Percentiles rank a stretch among this genome's conserved stretches.
Conservation (phyloP, 805 yeast species). For the Candida piceae region DNA sequence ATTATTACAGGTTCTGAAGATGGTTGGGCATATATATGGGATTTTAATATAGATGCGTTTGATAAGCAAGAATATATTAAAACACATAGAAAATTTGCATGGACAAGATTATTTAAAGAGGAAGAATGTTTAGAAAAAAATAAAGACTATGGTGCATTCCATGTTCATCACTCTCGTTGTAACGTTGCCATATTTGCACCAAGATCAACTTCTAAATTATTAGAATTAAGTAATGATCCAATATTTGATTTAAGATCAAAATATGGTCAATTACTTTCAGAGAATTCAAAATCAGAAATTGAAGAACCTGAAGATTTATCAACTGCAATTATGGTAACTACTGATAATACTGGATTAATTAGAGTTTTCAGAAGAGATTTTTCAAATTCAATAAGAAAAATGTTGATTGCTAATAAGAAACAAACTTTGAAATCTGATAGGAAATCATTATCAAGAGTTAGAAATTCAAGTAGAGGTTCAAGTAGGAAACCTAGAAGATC, state of each 20-base stretch:
- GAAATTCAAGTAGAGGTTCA: constrained; percentile 15
- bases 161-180: constrained; percentile 69
- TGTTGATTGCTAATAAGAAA: constrained; percentile 11
- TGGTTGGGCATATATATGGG: constrained; percentile 84
- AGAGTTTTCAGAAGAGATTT: constrained; percentile 79
- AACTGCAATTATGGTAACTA: constrained; percentile 57
- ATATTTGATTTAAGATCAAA: constrained; percentile 53
- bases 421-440: constrained; percentile 4
- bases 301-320: constrained; percentile 32
- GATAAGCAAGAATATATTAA: constrained; percentile 3
- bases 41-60: constrained; percentile 24
- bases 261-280: constrained; percentile 6
- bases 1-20: constrained; percentile 83
- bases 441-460: constrained; percentile 11
- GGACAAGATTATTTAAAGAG: constrained; percentile 30
- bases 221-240: constrained; percentile 74
- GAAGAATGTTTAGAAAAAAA: constrained; percentile 42
- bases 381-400: constrained; percentile 43
- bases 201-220: constrained; percentile 50
- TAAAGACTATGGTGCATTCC: constrained; percentile 62
- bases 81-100: constrained; percentile 32
- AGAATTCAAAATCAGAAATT: constrained; percentile 7
- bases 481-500: constrained; percentile 5
- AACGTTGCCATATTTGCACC: constrained; percentile 82
- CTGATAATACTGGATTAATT: constrained; percentile 69